Percentiles rank a stretch among this genome's conserved stretches.
phyloP scores from a whole-genome alignment of 2,329 filamentous ascomycete genomes.

The Dactylellina haptotyla region DNA sequence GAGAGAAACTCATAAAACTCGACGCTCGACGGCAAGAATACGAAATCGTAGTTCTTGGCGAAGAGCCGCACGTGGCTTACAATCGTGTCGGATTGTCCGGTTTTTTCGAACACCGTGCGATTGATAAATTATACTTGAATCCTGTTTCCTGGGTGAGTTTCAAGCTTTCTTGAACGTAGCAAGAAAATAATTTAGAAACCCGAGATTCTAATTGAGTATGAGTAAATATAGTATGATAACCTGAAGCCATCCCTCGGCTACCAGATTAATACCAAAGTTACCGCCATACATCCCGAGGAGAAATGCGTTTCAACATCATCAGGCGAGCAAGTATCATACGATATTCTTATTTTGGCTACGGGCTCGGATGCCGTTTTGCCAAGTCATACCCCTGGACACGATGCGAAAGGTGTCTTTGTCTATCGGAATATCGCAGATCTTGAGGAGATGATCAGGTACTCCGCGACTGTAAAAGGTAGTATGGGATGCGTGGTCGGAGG shows the following conservation, averaged over 20 bases:
- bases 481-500: slow-evolving; percentile 83
- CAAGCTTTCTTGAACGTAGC: no score
- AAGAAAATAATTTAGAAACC: no score
- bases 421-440: slow-evolving; percentile 88
- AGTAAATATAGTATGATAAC: slow-evolving; percentile 55
- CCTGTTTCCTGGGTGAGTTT: slow-evolving; percentile 86
- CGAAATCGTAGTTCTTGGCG: slow-evolving; percentile 84
- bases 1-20: slow-evolving; percentile 87
- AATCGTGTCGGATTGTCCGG: slow-evolving; percentile 89
- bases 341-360: slow-evolving; percentile 83
- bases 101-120: slow-evolving; percentile 85
- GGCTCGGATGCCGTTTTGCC: slow-evolving; percentile 85
- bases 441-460: slow-evolving; percentile 78
- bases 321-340: slow-evolving; percentile 77
- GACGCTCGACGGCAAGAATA: slow-evolving; percentile 80
- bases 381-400: slow-evolving; percentile 76
- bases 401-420: slow-evolving; percentile 85
- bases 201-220: no score
- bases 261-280: slow-evolving; percentile 78
- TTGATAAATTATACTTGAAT: slow-evolving; percentile 89
- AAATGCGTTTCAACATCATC: slow-evolving; percentile 77
- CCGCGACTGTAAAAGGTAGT: slow-evolving; percentile 73
- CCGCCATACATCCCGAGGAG: slow-evolving; percentile 70
- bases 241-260: slow-evolving; percentile 70
- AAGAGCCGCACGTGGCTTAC: slow-evolving; percentile 87